Conservation (phyloP, 139 green algal genomes). For the Coccomyxa sp. region DNA sequence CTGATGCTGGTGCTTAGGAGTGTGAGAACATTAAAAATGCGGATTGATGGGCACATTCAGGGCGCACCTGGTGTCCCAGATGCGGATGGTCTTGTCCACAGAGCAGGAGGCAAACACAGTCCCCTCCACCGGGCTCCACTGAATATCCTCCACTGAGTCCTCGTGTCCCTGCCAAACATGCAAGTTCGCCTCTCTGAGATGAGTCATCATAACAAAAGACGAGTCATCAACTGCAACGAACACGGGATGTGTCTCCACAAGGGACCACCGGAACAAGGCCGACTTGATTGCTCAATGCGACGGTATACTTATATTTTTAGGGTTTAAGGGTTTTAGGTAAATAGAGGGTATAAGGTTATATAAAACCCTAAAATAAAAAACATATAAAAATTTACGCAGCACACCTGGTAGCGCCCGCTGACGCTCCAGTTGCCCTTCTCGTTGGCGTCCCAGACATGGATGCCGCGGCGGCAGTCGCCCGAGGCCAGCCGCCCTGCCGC, state of each 20-base stretch:
- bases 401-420: neutral
- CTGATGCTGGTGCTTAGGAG: too few species aligned
- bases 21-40: too few species aligned
- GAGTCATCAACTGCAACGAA: too few species aligned
- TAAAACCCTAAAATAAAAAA: too few species aligned
- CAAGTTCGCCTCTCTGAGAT: neutral
- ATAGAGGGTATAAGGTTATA: too few species aligned
- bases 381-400: neutral
- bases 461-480: slow-evolving; percentile 45
- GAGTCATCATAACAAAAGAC: neutral
- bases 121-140: slow-evolving; percentile 90
- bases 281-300: too few species aligned
- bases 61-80: slow-evolving; percentile 85
- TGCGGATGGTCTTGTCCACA: slow-evolving; percentile 71
- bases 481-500: slow-evolving; percentile 66
- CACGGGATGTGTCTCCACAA: too few species aligned
- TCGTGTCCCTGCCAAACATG: slow-evolving; percentile 38
- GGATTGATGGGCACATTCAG: neutral
- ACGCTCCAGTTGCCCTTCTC: neutral
- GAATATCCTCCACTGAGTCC: slow-evolving; percentile 85
- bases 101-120: slow-evolving; percentile 86
- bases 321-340: too few species aligned
- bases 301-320: too few species aligned
- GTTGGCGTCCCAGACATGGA: slow-evolving; percentile 89
- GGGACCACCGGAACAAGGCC: too few species aligned